Evolutionary conservation across 2,329 filamentous ascomycete species (phyloP).

Genomic region (Ceratocystis ficicola): DNA sequence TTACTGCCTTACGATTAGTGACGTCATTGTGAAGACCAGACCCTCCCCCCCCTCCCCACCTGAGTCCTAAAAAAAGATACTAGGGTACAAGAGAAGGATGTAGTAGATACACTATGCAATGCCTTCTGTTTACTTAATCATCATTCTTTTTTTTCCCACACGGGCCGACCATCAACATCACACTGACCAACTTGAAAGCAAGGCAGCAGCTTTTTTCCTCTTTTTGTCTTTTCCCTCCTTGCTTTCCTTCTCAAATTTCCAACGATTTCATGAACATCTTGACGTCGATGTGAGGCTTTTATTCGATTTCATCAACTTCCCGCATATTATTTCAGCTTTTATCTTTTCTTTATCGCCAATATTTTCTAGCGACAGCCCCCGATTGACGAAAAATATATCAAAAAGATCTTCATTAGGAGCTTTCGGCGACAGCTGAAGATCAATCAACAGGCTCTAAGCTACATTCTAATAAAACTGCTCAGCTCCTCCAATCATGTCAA

Average conservation of each 20-base stretch:
- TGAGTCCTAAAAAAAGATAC: neutral
- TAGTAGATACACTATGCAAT: neutral
- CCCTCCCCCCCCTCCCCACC: no score
- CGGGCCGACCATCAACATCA: neutral
- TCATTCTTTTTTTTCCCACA: neutral
- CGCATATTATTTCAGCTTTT: neutral
- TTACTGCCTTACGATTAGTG: neutral
- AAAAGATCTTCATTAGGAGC: neutral
- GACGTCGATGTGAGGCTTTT: neutral
- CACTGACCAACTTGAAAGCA: neutral
- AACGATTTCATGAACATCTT: neutral
- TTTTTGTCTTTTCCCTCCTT: neutral
- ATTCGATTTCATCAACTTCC: neutral
- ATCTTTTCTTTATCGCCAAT: neutral
- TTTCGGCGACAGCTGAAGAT: neutral
- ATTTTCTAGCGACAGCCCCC: neutral
- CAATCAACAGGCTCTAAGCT: constrained; percentile 55
- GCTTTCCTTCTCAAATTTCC: neutral
- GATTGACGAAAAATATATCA: neutral
- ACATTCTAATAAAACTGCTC: constrained; percentile 82
- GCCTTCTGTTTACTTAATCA: neutral
- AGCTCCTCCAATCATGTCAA: constrained; percentile 57
- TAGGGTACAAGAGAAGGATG: neutral
- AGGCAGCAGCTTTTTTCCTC: constrained; percentile 1
- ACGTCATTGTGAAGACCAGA: neutral